Conservation (phyloP, 768 basidiomycete species). For the Phaeotremella fagi region DNA sequence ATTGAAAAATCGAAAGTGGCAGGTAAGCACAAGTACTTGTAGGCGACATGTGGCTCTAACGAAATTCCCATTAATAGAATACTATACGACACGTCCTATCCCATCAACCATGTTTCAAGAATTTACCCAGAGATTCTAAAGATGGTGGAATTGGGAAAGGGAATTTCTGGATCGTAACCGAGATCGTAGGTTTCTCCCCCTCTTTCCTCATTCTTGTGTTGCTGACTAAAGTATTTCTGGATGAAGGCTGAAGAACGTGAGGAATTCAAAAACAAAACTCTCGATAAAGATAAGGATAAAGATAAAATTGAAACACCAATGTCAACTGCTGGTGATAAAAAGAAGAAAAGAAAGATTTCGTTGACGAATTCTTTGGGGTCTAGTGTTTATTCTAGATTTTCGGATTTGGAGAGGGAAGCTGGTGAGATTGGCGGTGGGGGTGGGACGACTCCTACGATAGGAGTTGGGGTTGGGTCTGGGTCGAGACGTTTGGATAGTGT, state of each 20-base stretch:
- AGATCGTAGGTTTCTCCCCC: slow-evolving; percentile 6
- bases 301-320: too few relatives aligned
- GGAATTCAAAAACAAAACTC: neutral
- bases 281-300: too few relatives aligned
- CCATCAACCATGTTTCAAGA: slow-evolving; percentile 11
- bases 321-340: neutral
- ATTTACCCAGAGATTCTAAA: neutral
- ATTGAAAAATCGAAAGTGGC: neutral
- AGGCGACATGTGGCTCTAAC: neutral
- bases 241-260: neutral
- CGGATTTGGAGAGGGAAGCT: too few relatives aligned
- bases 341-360: neutral
- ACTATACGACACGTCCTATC: slow-evolving; percentile 13
- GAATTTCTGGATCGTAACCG: slow-evolving; percentile 11
- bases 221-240: neutral
- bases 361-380: too few relatives aligned
- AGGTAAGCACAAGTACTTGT: neutral
- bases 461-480: too few relatives aligned
- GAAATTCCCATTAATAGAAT: slow-evolving; percentile 6
- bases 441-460: too few relatives aligned
- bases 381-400: too few relatives aligned
- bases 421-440: too few relatives aligned
- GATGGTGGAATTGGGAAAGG: slow-evolving; percentile 9
- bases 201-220: neutral
- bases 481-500: too few relatives aligned